Conservation (phyloP, 2,329 filamentous ascomycete genomes). For the Cladosporium austrohemisphaericum region DNA sequence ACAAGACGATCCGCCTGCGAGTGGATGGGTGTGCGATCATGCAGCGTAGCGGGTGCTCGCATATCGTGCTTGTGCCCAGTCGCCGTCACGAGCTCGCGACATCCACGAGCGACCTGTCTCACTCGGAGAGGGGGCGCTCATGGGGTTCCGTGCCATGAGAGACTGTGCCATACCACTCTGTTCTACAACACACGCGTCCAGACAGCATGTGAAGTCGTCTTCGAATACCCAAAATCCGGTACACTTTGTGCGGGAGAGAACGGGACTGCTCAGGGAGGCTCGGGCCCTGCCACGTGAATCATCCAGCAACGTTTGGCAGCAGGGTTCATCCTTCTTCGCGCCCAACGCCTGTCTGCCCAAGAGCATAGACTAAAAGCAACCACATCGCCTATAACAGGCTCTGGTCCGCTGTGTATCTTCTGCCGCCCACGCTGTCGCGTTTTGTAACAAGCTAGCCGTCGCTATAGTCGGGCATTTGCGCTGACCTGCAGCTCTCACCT, state of each 20-base stretch:
- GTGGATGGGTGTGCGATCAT: no score
- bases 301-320: not conserved
- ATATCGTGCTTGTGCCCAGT: no score
- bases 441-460: constrained; percentile 1
- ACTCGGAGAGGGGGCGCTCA: no score
- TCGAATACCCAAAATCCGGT: not conserved
- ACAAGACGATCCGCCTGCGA: no score
- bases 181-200: not conserved
- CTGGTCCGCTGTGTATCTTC: not conserved
- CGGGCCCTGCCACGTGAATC: not conserved
- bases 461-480: constrained; percentile 9
- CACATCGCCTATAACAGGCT: not conserved
- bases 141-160: no score
- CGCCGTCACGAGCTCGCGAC: no score
- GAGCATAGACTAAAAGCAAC: constrained; percentile 1
- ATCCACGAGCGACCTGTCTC: no score
- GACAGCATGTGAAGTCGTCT: constrained; percentile 7
- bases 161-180: no score
- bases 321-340: not conserved
- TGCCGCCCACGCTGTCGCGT: constrained; percentile 2
- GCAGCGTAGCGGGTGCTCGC: no score
- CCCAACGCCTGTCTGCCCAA: not conserved
- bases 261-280: not conserved
- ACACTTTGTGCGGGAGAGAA: not conserved
- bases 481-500: not conserved